Percentiles rank a stretch among this genome's conserved stretches.
Evolutionary conservation across 2,329 filamentous ascomycete genomes (phyloP).

Genomic region (Apiospora hydei): DNA sequence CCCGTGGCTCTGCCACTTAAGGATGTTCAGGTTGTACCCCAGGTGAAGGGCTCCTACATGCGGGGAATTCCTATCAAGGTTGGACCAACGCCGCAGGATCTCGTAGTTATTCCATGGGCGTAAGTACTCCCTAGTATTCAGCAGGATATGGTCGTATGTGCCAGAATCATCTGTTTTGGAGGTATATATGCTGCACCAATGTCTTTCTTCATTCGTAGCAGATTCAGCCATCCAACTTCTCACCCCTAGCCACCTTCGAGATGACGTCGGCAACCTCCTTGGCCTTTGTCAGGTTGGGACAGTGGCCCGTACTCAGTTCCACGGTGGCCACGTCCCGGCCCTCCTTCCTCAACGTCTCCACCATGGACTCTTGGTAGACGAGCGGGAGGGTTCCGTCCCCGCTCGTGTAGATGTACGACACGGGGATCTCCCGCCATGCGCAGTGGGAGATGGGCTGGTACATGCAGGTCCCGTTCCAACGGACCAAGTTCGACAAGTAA

Average conservation of each 20-base stretch:
- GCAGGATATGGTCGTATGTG: too few relatives aligned
- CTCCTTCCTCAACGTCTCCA: conserved; percentile 27
- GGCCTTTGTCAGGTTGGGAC: conserved; percentile 30
- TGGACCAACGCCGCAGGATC: conserved; percentile 37
- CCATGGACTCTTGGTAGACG: conserved; percentile 30
- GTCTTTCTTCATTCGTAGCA: too few relatives aligned
- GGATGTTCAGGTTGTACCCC: too few relatives aligned
- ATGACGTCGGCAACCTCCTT: conserved; percentile 27
- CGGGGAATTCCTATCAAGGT: conserved; percentile 37
- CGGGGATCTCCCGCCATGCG: conserved; percentile 29
- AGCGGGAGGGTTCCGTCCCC: conserved; percentile 27
- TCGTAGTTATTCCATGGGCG: conserved; percentile 43
- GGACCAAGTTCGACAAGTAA: conserved; percentile 21
- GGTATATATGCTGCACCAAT: too few relatives aligned
- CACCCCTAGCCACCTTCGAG: not conserved
- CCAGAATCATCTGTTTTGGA: too few relatives aligned
- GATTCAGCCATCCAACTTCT: not conserved
- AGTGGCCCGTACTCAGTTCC: conserved; percentile 30
- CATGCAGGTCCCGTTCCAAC: conserved; percentile 34
- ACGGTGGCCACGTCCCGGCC: conserved; percentile 28
- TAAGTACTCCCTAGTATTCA: conserved; percentile 30
- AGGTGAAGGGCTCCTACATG: conserved; percentile 38
- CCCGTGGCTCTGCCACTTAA: too few relatives aligned
- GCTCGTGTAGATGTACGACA: conserved; percentile 30
- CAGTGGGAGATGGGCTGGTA: conserved; percentile 23